Percentiles rank a stretch among this genome's conserved stretches.
phyloP scores from a whole-genome alignment of 2,329 filamentous ascomycete species.

The Escovopsis weberi region DNA sequence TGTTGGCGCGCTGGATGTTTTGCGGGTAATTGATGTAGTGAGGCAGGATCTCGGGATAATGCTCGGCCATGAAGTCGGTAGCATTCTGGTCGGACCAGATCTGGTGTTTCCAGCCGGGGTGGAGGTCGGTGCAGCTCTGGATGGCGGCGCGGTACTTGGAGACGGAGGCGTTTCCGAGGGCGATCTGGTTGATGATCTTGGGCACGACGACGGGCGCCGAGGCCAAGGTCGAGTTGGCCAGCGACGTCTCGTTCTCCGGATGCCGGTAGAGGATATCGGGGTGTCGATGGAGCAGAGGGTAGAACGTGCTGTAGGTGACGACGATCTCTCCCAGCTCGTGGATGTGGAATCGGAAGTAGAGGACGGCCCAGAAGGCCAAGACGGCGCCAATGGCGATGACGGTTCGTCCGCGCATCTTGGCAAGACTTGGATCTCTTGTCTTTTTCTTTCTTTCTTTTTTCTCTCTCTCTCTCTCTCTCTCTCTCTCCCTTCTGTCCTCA shows the following conservation, averaged over 20 bases:
- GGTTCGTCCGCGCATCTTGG: slow-evolving; percentile 4
- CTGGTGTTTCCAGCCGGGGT: slow-evolving; percentile 10
- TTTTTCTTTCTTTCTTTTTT: neutral
- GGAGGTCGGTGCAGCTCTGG: slow-evolving; percentile 8
- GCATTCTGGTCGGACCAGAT: slow-evolving; percentile 13
- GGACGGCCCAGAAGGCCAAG: slow-evolving; percentile 3
- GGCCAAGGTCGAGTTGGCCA: neutral
- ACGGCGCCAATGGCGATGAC: slow-evolving; percentile 3
- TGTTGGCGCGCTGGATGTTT: slow-evolving; percentile 12
- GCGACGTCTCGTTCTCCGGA: neutral
- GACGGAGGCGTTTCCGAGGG: slow-evolving; percentile 27
- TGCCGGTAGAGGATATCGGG: neutral
- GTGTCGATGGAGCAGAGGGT: slow-evolving; percentile 4
- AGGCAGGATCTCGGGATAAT: slow-evolving; percentile 11
- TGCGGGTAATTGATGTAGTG: slow-evolving; percentile 10
- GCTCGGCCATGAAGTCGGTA: slow-evolving; percentile 9
- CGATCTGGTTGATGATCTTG: slow-evolving; percentile 17
- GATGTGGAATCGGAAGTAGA: slow-evolving; percentile 5
- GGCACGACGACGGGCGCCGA: slow-evolving; percentile 3
- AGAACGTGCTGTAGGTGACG: slow-evolving; percentile 6
- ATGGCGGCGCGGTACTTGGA: slow-evolving; percentile 13
- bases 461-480: too few relatives aligned
- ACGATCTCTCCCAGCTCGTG: slow-evolving; percentile 5
- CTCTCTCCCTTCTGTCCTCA: too few relatives aligned
- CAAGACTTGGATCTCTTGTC: neutral